These are phyloP conservation scores for Litchi chinensis DNA, from an alignment of 345 rosid genomes.

Conservation along the genomic window DNA sequence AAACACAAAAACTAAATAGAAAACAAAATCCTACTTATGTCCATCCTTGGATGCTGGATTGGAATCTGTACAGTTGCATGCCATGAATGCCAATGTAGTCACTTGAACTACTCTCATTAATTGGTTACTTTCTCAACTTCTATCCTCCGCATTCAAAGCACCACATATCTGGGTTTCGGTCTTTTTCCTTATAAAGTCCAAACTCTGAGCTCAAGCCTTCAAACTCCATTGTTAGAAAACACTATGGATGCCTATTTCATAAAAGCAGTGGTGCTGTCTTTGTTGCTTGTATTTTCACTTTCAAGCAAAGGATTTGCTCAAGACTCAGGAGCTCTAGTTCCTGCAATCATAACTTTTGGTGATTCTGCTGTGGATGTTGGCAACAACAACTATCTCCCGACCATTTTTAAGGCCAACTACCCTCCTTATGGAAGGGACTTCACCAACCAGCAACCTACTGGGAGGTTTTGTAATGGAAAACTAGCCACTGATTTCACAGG, in stretches of 20 bases:
- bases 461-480: slow-evolving; percentile 95
- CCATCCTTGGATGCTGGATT: neutral
- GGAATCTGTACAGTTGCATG: neutral
- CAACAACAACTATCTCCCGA: slow-evolving; percentile 83
- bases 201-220: neutral
- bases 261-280: slow-evolving; percentile 5
- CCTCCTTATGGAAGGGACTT: slow-evolving; percentile 98
- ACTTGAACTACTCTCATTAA: slow-evolving; percentile 43
- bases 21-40: neutral
- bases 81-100: slow-evolving; percentile 21
- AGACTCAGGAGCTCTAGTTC: slow-evolving; percentile 54
- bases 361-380: slow-evolving; percentile 95
- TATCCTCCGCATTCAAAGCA: slow-evolving; percentile 34
- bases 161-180: neutral
- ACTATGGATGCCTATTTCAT: slow-evolving; percentile 15
- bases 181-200: slow-evolving; percentile 26
- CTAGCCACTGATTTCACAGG: slow-evolving; percentile 88
- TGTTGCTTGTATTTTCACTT: slow-evolving; percentile 26
- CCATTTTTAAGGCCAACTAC: slow-evolving; percentile 75
- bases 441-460: slow-evolving; percentile 62
- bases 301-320: slow-evolving; percentile 34
- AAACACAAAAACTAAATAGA: too few relatives aligned
- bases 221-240: neutral
- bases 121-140: slow-evolving; percentile 34
- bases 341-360: slow-evolving; percentile 77